Evolutionary conservation across 2,329 filamentous ascomycete genomes (phyloP).

Genomic region (Xylariaceae sp.): DNA sequence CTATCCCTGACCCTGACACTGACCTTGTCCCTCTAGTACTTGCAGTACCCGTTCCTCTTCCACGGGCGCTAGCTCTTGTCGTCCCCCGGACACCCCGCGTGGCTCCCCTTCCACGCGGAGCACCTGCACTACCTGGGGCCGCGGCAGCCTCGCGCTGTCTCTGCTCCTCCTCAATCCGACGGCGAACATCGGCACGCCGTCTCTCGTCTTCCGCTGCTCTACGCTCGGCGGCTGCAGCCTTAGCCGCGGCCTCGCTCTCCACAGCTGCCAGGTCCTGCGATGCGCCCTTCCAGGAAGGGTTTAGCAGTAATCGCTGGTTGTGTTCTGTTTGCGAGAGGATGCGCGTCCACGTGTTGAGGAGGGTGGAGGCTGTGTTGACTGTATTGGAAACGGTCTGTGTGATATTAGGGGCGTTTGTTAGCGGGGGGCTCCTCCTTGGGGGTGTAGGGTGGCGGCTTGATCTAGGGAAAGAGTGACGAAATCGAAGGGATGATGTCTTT

Average conservation of each 20-base stretch:
- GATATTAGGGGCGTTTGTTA: conserved; percentile 21
- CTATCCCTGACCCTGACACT: too few species aligned
- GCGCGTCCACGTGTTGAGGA: conserved; percentile 94
- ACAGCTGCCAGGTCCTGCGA: conserved; percentile 85
- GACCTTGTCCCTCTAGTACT: too few species aligned
- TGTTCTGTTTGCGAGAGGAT: conserved; percentile 98
- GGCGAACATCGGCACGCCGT: conserved; percentile 72
- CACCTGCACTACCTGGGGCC: conserved; percentile 8
- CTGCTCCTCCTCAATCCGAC: conserved; percentile 67
- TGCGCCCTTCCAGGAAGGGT: conserved; percentile 88
- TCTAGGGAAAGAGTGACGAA: not conserved
- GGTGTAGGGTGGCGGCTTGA: not conserved
- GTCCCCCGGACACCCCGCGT: conserved; percentile 22
- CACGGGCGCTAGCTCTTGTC: conserved; percentile 19
- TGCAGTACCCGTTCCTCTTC: conserved; percentile 19
- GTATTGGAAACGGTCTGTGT: conserved; percentile 80
- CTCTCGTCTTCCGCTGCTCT: conserved; percentile 79
- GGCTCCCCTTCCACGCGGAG: conserved; percentile 21
- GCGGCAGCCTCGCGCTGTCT: conserved; percentile 49
- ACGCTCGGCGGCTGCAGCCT: conserved; percentile 78
- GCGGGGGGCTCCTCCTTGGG: not conserved
- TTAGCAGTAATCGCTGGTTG: conserved; percentile 88
- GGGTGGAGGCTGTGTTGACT: conserved; percentile 82
- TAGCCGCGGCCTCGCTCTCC: conserved; percentile 77
- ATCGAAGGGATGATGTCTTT: not conserved